These are phyloP conservation scores for Nigrospora osmanthi DNA, from an alignment of 2,329 filamentous ascomycete species.

Conservation along the genomic window DNA sequence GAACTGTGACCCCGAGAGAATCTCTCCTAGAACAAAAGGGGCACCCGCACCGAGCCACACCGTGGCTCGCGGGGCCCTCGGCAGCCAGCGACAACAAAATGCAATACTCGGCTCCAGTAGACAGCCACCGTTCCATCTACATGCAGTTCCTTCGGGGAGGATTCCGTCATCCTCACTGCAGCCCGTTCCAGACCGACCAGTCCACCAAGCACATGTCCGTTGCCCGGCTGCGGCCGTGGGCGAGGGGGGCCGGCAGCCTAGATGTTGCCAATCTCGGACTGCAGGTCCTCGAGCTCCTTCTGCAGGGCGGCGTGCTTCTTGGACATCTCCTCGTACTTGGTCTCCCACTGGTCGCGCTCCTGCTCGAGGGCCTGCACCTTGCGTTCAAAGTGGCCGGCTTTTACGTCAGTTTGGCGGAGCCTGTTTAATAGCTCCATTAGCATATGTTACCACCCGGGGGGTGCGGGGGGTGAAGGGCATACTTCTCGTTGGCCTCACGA, in stretches of 20 bases:
- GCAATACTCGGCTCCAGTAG: constrained; percentile 2
- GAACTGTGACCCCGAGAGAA: constrained; percentile 1
- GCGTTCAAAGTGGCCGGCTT: constrained; percentile 98
- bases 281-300: constrained; percentile 88
- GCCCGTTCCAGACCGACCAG: background rate
- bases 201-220: background rate
- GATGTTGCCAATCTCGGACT: constrained; percentile 87
- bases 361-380: constrained; percentile 96
- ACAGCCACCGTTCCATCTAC: background rate
- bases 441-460: background rate
- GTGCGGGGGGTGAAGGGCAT: constrained; percentile 31
- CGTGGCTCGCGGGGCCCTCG: constrained; percentile 1
- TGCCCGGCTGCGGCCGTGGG: background rate
- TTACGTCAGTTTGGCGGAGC: constrained; percentile 97
- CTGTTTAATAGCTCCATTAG: constrained; percentile 37
- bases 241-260: constrained; percentile 30
- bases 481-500: constrained; percentile 98
- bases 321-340: constrained; percentile 95
- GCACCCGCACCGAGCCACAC: background rate
- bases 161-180: background rate
- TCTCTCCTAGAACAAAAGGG: constrained; percentile 2
- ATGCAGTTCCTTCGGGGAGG: no score
- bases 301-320: constrained; percentile 79
- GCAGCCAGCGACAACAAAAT: constrained; percentile 2
- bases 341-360: constrained; percentile 88